These are phyloP conservation scores for Blastobotrys mokoenaii DNA, from an alignment of 805 yeast genomes.

Conservation along the genomic window DNA sequence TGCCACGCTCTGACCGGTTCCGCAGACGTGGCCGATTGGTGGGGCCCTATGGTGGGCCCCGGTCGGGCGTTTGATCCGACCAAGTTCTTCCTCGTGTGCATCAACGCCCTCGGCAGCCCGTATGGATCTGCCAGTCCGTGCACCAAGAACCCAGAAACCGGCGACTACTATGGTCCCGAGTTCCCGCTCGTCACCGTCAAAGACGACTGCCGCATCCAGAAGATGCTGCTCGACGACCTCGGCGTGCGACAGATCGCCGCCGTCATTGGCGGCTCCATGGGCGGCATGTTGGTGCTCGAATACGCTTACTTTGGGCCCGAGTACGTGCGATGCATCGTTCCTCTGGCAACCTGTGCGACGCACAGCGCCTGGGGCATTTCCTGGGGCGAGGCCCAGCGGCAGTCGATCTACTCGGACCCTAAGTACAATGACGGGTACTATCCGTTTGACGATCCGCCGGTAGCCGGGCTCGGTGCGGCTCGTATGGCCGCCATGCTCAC, in stretches of 20 bases:
- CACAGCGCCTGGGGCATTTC: slow-evolving; percentile 98
- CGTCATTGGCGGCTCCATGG: slow-evolving; percentile 97
- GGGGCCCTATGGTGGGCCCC: slow-evolving; percentile 92
- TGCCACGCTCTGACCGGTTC: slow-evolving; percentile 97
- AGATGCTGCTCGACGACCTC: slow-evolving; percentile 63
- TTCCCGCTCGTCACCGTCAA: slow-evolving; percentile 91
- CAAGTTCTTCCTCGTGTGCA: slow-evolving; percentile 74
- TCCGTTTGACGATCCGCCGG: slow-evolving; percentile 68
- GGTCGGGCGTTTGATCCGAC: slow-evolving; percentile 87
- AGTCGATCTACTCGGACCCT: slow-evolving; percentile 91
- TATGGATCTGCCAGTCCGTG: slow-evolving; percentile 94
- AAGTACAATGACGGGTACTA: slow-evolving; percentile 88
- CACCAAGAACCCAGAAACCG: slow-evolving; percentile 68
- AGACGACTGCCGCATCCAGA: slow-evolving; percentile 82
- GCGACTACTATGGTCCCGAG: slow-evolving; percentile 80
- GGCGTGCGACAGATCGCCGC: slow-evolving; percentile 75
- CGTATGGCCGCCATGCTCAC: slow-evolving; percentile 94
- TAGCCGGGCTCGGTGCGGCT: slow-evolving; percentile 86
- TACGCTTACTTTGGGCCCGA: slow-evolving; percentile 64
- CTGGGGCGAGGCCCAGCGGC: slow-evolving; percentile 98
- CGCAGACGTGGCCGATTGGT: slow-evolving; percentile 94
- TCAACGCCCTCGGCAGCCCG: slow-evolving; percentile 93
- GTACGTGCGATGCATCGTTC: slow-evolving; percentile 65
- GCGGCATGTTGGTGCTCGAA: slow-evolving; percentile 93
- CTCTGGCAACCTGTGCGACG: slow-evolving; percentile 88